phyloP scores from a whole-genome alignment of 768 basidiomycete species.

The Suillus subalutaceus region DNA sequence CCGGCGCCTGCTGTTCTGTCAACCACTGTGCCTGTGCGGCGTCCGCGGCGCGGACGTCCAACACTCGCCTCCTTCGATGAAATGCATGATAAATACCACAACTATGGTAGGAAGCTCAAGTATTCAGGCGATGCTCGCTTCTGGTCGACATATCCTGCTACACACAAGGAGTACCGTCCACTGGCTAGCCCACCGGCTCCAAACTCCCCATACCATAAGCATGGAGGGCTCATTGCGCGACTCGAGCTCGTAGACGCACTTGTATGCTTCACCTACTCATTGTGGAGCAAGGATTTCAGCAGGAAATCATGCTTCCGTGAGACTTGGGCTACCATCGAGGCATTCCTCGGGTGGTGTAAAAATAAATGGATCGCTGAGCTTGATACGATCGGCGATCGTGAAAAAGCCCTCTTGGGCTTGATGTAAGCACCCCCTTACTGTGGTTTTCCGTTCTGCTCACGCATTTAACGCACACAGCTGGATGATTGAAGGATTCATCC shows the following conservation, averaged over 20 bases:
- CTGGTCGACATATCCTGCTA: constrained; percentile 70
- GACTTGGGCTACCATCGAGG: constrained; percentile 71
- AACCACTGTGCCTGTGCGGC: constrained; percentile 57
- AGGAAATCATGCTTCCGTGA: constrained; percentile 56
- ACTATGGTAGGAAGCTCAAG: constrained; percentile 73
- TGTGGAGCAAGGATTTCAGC: constrained; percentile 77
- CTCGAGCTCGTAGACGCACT: constrained; percentile 83
- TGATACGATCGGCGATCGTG: constrained; percentile 47
- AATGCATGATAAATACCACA: constrained; percentile 71
- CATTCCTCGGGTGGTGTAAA: constrained; percentile 74
- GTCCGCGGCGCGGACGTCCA: constrained; percentile 65
- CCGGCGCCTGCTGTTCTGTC: constrained; percentile 36
- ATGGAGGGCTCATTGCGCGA: constrained; percentile 74
- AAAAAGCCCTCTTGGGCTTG: constrained; percentile 71
- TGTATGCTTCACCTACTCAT: constrained; percentile 79
- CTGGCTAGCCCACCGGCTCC: constrained; percentile 64
- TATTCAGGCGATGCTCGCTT: constrained; percentile 83
- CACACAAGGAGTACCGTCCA: constrained; percentile 65
- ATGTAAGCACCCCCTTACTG: constrained; percentile 57
- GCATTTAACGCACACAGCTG: constrained; percentile 48
- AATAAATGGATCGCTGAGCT: constrained; percentile 57
- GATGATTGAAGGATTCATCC: constrained; percentile 81
- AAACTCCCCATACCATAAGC: constrained; percentile 73
- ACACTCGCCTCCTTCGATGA: constrained; percentile 52
- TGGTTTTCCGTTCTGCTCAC: constrained; percentile 25